These are phyloP conservation scores for Capsicum pubescens DNA, from an alignment of 257 asterid genomes.

Conservation along the genomic window DNA sequence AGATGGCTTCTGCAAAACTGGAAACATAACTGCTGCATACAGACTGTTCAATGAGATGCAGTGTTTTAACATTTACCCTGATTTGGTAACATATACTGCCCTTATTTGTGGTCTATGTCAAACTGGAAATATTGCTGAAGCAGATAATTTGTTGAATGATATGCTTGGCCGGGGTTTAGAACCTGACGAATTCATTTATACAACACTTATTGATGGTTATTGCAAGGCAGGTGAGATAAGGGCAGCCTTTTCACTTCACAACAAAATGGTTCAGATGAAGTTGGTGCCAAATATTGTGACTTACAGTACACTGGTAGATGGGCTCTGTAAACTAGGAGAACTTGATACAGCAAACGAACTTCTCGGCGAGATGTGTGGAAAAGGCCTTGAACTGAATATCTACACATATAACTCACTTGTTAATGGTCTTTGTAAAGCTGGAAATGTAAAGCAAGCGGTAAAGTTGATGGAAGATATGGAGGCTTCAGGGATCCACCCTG, in stretches of 20 bases:
- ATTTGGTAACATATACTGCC: slow-evolving; percentile 71
- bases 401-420: slow-evolving; percentile 79
- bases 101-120: slow-evolving; percentile 74
- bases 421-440: slow-evolving; percentile 88
- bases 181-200: slow-evolving; percentile 81
- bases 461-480: slow-evolving; percentile 80
- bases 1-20: slow-evolving; percentile 71
- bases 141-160: slow-evolving; percentile 65
- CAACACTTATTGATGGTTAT: slow-evolving; percentile 83
- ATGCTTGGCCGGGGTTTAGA: slow-evolving; percentile 71
- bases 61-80: slow-evolving; percentile 59
- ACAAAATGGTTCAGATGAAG: slow-evolving; percentile 73
- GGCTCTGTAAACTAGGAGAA: slow-evolving; percentile 91
- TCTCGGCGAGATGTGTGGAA: slow-evolving; percentile 70
- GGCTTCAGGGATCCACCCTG: slow-evolving; percentile 68
- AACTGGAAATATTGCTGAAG: slow-evolving; percentile 69
- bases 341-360: slow-evolving; percentile 83
- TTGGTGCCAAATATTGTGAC: slow-evolving; percentile 82
- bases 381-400: slow-evolving; percentile 74
- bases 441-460: slow-evolving; percentile 65
- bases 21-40: slow-evolving; percentile 58
- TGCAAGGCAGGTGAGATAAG: slow-evolving; percentile 74
- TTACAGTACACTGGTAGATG: slow-evolving; percentile 89
- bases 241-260: slow-evolving; percentile 81
- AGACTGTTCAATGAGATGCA: slow-evolving; percentile 77